Percentiles rank a stretch among this genome's conserved stretches.
Conservation (phyloP, 2,329 filamentous ascomycete genomes). For the Neoarthrinium moseri region DNA sequence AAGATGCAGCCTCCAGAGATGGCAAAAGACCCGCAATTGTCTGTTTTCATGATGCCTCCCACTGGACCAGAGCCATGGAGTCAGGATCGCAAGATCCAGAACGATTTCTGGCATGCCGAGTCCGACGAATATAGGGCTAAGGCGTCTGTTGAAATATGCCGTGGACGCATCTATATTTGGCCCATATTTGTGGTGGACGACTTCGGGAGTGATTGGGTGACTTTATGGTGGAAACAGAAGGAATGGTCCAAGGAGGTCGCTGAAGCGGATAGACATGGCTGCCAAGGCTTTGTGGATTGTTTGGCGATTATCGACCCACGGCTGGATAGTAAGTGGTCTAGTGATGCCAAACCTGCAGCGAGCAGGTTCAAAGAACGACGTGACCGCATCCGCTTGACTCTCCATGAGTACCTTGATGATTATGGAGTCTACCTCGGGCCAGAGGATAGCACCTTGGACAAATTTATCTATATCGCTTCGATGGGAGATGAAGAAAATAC, state of each 20-base stretch:
- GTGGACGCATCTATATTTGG: constrained; percentile 1
- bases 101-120: background rate
- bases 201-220: constrained; percentile 5
- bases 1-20: too few species aligned
- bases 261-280: background rate
- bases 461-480: background rate
- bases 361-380: background rate
- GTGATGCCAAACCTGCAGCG: background rate
- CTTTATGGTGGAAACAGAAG: background rate
- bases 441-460: background rate
- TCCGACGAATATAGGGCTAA: background rate
- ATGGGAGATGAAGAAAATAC: background rate
- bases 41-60: background rate
- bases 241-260: background rate
- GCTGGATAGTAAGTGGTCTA: background rate
- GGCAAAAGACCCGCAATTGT: background rate
- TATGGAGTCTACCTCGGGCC: background rate
- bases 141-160: background rate
- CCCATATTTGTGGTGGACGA: constrained; percentile 2
- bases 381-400: background rate
- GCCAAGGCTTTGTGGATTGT: too few species aligned
- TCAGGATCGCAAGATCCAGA: background rate
- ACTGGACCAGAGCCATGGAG: background rate
- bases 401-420: background rate
- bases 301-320: too few species aligned